Conservation (phyloP, 2,329 filamentous ascomycete genomes). For the Diaporthe citrichinensis region DNA sequence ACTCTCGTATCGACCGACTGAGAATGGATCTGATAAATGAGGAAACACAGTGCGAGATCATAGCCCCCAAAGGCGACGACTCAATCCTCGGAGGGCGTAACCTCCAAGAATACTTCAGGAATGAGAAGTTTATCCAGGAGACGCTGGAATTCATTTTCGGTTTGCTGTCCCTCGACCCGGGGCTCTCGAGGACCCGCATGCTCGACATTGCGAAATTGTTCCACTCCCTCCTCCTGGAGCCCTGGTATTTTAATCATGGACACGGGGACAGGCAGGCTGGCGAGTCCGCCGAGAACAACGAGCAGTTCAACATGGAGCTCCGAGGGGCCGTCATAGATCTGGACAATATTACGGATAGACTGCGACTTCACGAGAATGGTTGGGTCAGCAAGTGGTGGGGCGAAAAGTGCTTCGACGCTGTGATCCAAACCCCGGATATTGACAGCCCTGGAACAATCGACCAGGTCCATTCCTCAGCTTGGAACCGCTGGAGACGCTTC, state of each 20-base stretch:
- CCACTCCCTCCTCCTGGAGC: constrained; percentile 7
- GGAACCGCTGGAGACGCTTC: neutral
- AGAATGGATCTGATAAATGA: neutral
- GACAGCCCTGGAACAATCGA: neutral
- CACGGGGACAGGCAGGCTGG: neutral
- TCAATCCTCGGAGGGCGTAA: neutral
- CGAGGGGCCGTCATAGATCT: neutral
- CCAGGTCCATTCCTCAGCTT: fast-evolving
- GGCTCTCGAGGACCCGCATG: neutral
- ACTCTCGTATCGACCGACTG: neutral
- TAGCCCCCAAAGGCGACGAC: neutral
- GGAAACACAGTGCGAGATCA: neutral
- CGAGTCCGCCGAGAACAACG: neutral
- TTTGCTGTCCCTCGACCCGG: constrained; percentile 6
- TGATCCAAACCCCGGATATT: neutral
- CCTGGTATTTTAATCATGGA: neutral
- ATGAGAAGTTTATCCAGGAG: neutral
- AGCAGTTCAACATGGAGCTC: neutral
- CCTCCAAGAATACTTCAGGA: neutral
- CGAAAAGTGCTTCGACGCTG: neutral
- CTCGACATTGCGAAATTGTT: constrained; percentile 1
- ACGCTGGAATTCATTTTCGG: neutral
- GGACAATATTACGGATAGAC: neutral
- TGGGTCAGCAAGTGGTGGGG: neutral
- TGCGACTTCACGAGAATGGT: neutral